Evolutionary conservation across 2,329 filamentous ascomycete genomes (phyloP).

Genomic region (Beauveria sp.): DNA sequence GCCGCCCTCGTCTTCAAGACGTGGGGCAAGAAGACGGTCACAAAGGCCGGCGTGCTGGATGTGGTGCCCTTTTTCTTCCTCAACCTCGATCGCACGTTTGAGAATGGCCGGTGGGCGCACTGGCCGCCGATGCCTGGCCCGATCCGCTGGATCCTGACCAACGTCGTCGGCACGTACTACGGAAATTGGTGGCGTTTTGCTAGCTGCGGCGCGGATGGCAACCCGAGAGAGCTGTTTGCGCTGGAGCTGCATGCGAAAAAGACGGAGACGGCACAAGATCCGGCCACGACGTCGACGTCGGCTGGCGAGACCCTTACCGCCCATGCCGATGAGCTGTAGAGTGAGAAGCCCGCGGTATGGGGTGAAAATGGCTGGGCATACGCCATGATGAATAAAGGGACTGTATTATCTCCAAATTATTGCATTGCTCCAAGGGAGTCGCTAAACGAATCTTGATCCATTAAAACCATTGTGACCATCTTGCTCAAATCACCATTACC

Average conservation of each 20-base stretch:
- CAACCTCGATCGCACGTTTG: slow-evolving; percentile 52
- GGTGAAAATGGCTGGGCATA: too few species aligned
- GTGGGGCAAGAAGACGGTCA: slow-evolving; percentile 58
- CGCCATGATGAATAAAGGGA: background rate
- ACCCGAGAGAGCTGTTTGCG: slow-evolving; percentile 47
- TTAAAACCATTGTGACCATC: background rate
- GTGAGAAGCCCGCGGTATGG: background rate
- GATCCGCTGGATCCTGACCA: slow-evolving; percentile 52
- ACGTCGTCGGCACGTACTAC: slow-evolving; percentile 49
- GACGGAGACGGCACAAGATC: background rate
- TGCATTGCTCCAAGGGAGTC: background rate
- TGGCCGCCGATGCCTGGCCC: slow-evolving; percentile 59
- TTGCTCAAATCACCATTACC: too few species aligned
- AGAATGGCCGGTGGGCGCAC: slow-evolving; percentile 51
- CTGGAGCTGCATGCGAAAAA: slow-evolving; percentile 20
- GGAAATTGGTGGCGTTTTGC: slow-evolving; percentile 57
- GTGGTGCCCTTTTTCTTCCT: slow-evolving; percentile 58
- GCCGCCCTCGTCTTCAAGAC: slow-evolving; percentile 47
- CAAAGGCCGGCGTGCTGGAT: slow-evolving; percentile 49
- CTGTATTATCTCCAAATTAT: background rate
- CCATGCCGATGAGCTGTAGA: slow-evolving; percentile 1
- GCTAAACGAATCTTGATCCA: background rate
- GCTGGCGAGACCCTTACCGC: background rate
- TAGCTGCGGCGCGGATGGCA: slow-evolving; percentile 48
- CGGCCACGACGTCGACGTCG: background rate